phyloP scores from a whole-genome alignment of 345 rosid genomes.

The Sonneratia alba region DNA sequence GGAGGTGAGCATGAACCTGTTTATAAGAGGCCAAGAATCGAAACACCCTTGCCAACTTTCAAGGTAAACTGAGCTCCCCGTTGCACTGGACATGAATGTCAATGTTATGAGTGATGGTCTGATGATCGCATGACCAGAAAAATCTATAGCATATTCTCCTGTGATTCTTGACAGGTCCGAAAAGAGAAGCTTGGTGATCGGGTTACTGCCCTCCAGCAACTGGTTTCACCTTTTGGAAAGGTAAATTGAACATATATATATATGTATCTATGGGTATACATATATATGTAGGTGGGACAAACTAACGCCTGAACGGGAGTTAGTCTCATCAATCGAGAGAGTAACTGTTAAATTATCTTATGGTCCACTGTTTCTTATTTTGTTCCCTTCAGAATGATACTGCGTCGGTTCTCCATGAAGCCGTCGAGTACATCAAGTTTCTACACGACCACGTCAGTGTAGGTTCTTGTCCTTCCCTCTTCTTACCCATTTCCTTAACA shows the following conservation, averaged over 20 bases:
- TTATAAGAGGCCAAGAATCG: slow-evolving; percentile 53
- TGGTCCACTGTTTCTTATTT: neutral
- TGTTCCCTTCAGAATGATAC: slow-evolving; percentile 66
- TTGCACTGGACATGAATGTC: neutral
- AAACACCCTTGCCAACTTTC: slow-evolving; percentile 69
- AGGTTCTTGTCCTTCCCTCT: slow-evolving; percentile 14
- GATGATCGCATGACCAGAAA: neutral
- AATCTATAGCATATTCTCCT: neutral
- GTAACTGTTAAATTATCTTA: neutral
- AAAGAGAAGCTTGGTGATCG: slow-evolving; percentile 97
- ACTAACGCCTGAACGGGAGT: too few species aligned
- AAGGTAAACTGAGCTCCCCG: slow-evolving; percentile 33
- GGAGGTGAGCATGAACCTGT: slow-evolving; percentile 34
- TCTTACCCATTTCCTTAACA: neutral
- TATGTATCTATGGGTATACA: too few species aligned
- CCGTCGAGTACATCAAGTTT: slow-evolving; percentile 67
- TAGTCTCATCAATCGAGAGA: too few species aligned
- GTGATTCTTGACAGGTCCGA: slow-evolving; percentile 41
- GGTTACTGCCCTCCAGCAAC: slow-evolving; percentile 90
- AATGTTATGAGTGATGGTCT: neutral
- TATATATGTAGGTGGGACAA: too few species aligned
- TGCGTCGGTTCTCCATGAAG: slow-evolving; percentile 95
- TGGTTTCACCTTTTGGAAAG: slow-evolving; percentile 98
- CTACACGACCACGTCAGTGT: slow-evolving; percentile 74
- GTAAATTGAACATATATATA: slow-evolving; percentile 15